Evolutionary conservation across 2,329 filamentous ascomycete genomes (phyloP).

Genomic region (Emmonsiellopsis sp.): DNA sequence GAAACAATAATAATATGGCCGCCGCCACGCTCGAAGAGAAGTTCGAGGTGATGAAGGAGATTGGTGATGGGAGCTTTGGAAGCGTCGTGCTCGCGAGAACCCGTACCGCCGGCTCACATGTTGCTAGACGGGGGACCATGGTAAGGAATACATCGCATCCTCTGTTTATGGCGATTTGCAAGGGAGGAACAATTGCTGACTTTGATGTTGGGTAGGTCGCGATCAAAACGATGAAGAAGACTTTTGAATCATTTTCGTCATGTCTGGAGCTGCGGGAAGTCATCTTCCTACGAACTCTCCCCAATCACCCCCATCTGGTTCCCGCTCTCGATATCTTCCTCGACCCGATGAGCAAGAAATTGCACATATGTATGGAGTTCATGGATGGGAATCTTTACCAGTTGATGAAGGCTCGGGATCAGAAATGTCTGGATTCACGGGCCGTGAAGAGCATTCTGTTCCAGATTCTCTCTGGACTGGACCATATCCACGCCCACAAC

Average conservation of each 20-base stretch:
- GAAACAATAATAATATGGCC: slow-evolving; percentile 45
- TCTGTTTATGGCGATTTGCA: background rate
- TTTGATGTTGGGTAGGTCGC: slow-evolving; percentile 57
- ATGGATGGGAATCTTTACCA: slow-evolving; percentile 99
- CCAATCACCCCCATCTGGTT: slow-evolving; percentile 84
- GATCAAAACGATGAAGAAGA: slow-evolving; percentile 99
- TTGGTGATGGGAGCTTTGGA: slow-evolving; percentile 97
- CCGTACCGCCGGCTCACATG: slow-evolving; percentile 76
- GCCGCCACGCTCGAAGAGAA: slow-evolving; percentile 66
- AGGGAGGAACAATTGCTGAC: background rate
- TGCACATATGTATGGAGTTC: slow-evolving; percentile 98
- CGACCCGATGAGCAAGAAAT: slow-evolving; percentile 88
- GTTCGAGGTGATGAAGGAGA: slow-evolving; percentile 95
- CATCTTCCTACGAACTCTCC: slow-evolving; percentile 86
- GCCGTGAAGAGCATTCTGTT: slow-evolving; percentile 97
- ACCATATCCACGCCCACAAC: slow-evolving; percentile 93
- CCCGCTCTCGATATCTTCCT: slow-evolving; percentile 97
- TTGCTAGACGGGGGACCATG: slow-evolving; percentile 84
- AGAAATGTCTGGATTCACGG: slow-evolving; percentile 80
- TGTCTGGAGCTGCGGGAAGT: slow-evolving; percentile 94
- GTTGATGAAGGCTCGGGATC: slow-evolving; percentile 95
- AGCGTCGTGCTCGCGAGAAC: slow-evolving; percentile 89
- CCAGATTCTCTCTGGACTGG: slow-evolving; percentile 90
- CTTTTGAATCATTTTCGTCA: slow-evolving; percentile 81
- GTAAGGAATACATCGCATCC: slow-evolving; percentile 47